Base-by-base conservation (phyloP, 306 rosid genomes). In the Glycine tomentella region DNA sequence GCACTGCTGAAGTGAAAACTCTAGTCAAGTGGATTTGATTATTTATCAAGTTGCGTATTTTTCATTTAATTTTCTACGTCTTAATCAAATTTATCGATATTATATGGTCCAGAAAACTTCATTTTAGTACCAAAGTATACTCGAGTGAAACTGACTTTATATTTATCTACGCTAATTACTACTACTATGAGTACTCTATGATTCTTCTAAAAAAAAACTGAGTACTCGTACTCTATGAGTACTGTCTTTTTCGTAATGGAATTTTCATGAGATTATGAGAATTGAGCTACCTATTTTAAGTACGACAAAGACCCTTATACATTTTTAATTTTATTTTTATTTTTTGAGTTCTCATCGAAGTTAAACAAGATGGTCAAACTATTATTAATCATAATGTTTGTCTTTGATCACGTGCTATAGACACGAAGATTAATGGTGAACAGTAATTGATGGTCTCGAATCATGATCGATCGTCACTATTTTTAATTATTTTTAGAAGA, bases 351-450 rank as follows among this genome's bases (percentile, higher is more conserved):
- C 10, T 34, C 25, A 72, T 59, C 20, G 1, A 63, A 49, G 40
- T 16, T 62, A 62, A 62, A 16, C 68, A 1, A 8, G 31, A 40
- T 61, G 66, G 34, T 49, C 56, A 80, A 51, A 63, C 42, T 40
- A 14, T 62, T 36, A 80, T 62, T 36, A 80, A 80, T 16, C 48
- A 72, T 80, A 17, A 15, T 3, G 63, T 36, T 58, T 65, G 64
- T 48, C 15, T 50, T 34, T 81, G 82, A 66, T 82, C 82, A 69
- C 72, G 69, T 45, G 84, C 9, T 7, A 31, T 38, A 36, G 81
- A 84, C 83, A 74, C 67, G 74, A 74, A 14, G 68, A 72, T 73
- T 84, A 51, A 78, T 73, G 79, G 77, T 17, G 67, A 53, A 61
- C 12, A 40, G 61, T 56, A 59, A 55, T 25, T 25, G 31, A 25